Percentiles rank a stretch among this genome's conserved stretches.
Evolutionary conservation across 2,329 filamentous ascomycete species (phyloP).

Genomic region (Hymenoscyphus fructigenus): DNA sequence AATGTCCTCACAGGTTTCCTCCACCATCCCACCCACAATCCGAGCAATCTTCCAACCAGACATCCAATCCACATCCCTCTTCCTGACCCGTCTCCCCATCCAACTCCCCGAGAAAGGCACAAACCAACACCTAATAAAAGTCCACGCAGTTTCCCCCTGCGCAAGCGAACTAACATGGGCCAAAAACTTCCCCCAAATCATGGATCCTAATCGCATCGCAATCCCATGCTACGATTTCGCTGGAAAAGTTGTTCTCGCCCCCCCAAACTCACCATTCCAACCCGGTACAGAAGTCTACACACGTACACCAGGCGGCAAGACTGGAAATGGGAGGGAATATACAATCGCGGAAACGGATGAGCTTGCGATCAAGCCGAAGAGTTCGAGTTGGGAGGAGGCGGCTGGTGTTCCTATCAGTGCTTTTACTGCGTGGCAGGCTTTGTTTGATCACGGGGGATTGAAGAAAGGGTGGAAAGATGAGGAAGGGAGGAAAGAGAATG

Average conservation of each 20-base stretch:
- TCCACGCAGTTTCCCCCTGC: not conserved
- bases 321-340: not conserved
- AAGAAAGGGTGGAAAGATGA: not conserved
- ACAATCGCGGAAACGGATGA: not conserved
- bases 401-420: not conserved
- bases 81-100: not conserved
- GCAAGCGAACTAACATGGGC: not conserved
- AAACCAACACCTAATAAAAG: not conserved
- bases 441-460: not conserved
- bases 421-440: not conserved
- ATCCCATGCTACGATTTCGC: not conserved
- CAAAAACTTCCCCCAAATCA: not conserved
- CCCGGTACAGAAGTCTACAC: not conserved
- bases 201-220: not conserved
- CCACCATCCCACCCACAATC: not conserved
- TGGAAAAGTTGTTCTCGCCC: not conserved
- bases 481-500: not conserved
- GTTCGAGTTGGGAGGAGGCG: not conserved
- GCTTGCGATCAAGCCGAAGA: not conserved
- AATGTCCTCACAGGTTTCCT: not conserved
- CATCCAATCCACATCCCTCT: not conserved
- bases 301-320: not conserved
- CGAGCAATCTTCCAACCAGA: not conserved
- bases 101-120: not conserved
- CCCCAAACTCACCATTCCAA: not conserved